phyloP scores from a whole-genome alignment of 176 grass and related monocot genomes.

The Raddia distichophylla region DNA sequence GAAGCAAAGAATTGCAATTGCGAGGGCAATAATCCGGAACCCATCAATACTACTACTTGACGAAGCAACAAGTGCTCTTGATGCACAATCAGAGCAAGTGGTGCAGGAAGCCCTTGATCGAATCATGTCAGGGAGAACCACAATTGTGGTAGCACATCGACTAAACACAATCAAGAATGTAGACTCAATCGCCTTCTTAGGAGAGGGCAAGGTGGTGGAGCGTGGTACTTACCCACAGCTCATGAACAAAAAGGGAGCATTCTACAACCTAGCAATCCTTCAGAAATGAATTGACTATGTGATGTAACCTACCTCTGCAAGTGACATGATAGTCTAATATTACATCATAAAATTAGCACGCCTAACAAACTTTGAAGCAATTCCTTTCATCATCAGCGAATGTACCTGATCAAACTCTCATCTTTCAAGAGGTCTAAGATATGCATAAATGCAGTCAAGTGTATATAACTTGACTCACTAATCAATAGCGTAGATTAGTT shows the following conservation, averaged over 20 bases:
- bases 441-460: constrained; percentile 26
- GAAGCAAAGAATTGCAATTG: constrained; percentile 96
- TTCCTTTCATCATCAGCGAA: constrained; percentile 16
- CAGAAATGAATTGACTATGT: constrained; percentile 60
- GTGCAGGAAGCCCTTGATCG: constrained; percentile 96
- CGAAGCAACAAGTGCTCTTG: constrained; percentile 96
- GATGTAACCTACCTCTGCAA: constrained; percentile 32
- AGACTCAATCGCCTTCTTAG: constrained; percentile 88
- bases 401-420: neutral
- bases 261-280: constrained; percentile 83
- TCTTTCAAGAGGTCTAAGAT: constrained; percentile 13
- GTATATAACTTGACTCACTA: neutral
- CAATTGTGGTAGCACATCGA: constrained; percentile 89
- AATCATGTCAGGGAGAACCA: constrained; percentile 94
- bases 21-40: constrained; percentile 87
- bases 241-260: constrained; percentile 93
- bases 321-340: constrained; percentile 41
- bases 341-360: constrained; percentile 27
- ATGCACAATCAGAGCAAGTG: constrained; percentile 93
- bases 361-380: constrained; percentile 28
- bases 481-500: neutral
- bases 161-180: constrained; percentile 96
- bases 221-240: constrained; percentile 87
- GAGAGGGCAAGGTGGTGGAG: constrained; percentile 86
- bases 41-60: constrained; percentile 93